Conservation (phyloP, 345 rosid species). For the Moricandia moricandioides region DNA sequence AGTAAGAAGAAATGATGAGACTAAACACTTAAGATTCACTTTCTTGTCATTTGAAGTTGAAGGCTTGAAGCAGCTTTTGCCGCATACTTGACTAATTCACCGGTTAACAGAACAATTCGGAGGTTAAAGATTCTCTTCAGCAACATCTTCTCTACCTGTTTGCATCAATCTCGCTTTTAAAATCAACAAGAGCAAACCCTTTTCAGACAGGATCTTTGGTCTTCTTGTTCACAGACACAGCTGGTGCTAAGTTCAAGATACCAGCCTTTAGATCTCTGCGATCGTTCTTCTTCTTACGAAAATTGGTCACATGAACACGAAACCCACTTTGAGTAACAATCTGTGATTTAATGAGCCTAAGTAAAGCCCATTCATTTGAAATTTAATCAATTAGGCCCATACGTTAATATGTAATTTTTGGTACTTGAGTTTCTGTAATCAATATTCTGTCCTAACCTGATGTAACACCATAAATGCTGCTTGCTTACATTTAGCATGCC, state of each 20-base stretch:
- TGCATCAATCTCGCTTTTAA: too few species aligned
- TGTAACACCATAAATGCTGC: constrained; percentile 4
- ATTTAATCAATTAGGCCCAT: not conserved
- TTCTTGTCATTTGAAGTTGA: too few species aligned
- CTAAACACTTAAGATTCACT: too few species aligned
- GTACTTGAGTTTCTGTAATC: not conserved
- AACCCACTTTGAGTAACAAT: constrained; percentile 40
- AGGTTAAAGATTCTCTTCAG: too few species aligned
- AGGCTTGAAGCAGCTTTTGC: too few species aligned
- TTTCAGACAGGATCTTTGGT: constrained; percentile 47
- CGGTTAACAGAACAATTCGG: too few species aligned
- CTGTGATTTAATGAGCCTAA: constrained; percentile 32
- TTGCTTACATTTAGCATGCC: constrained; percentile 20
- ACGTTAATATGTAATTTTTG: not conserved
- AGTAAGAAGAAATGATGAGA: too few species aligned
- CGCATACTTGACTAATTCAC: too few species aligned
- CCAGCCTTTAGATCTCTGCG: constrained; percentile 74
- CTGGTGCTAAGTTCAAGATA: constrained; percentile 54
- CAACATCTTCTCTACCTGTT: too few species aligned
- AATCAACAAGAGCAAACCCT: too few species aligned
- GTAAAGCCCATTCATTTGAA: not conserved
- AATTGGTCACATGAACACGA: constrained; percentile 57
- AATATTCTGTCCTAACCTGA: not conserved
- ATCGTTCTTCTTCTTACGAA: constrained; percentile 89
- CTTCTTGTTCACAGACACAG: constrained; percentile 75